Base-by-base conservation (phyloP, 139 green algal species). In the Spirogloea muscicola region DNA sequence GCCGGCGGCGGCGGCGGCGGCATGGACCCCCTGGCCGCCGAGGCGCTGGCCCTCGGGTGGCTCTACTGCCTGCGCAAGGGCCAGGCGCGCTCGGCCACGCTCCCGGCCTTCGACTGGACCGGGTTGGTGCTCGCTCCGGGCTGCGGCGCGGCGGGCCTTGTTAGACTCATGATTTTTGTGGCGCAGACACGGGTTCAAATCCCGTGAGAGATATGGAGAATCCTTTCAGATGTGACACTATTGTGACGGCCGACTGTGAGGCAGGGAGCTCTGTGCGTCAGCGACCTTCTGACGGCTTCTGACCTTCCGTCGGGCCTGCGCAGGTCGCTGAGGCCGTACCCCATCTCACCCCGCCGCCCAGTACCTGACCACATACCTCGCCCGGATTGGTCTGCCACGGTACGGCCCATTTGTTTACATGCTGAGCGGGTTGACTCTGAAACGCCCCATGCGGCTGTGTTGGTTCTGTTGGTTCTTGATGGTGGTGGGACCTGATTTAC, bases 91-190 rank as follows among this genome's bases (percentile, higher is more conserved):
- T 46, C 69, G 9, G 10, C 5, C 5, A 37, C 16, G 4, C 87
- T 91, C 77, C 93, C 93, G 0, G 29, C 79, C 25, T 98, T 91
- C 64, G 62, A 78, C 13, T 98, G 90, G 90, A 96, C 92, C 10
- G 93, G 74, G 62, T 80, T 46, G 16, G 67, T n/a, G n/a, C n/a
- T n/a, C n/a, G n/a, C n/a, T n/a, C n/a, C n/a, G n/a, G n/a, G n/a
- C n/a, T n/a, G n/a, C n/a, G n/a, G n/a, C n/a, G n/a, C n/a, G n/a
- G n/a, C n/a, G n/a, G n/a, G n/a, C n/a, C n/a, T n/a, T n/a, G n/a
- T n/a, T n/a, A n/a, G n/a, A n/a, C n/a, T n/a, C n/a, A n/a, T n/a
- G n/a, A n/a, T n/a, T n/a, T n/a, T n/a, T n/a, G n/a, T n/a, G n/a
- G n/a, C n/a, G n/a, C n/a, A n/a, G n/a, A n/a, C n/a, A n/a, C n/a